Percentiles rank a stretch among this genome's conserved stretches.
phyloP scores from a whole-genome alignment of 169 alveolate species.

The Ichthyophthirius multifiliis region DNA sequence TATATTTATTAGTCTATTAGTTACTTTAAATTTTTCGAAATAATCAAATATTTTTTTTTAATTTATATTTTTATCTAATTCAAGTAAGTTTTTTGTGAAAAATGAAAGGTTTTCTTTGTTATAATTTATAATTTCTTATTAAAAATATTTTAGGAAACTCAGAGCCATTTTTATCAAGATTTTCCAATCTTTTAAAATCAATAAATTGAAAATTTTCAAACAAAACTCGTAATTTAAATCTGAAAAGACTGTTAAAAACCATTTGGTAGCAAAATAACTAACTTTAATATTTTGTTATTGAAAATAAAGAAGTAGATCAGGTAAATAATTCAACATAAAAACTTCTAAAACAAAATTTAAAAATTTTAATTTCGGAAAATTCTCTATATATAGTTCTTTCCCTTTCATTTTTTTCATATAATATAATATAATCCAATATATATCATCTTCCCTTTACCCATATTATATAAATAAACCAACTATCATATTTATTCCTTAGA shows the following conservation, averaged over 20 bases:
- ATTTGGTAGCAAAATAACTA: slow-evolving; percentile 20
- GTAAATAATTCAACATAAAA: slow-evolving; percentile 20
- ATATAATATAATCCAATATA: slow-evolving; percentile 26
- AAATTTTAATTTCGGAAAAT: slow-evolving; percentile 16
- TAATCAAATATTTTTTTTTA: background rate
- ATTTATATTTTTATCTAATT: background rate
- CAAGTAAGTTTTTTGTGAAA: background rate
- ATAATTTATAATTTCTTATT: background rate
- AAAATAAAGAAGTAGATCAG: slow-evolving; percentile 9
- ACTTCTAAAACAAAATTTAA: slow-evolving; percentile 14
- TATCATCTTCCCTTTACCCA: slow-evolving; percentile 15
- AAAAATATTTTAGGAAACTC: background rate
- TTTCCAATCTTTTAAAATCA: slow-evolving; percentile 17
- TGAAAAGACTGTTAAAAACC: slow-evolving; percentile 27
- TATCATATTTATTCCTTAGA: slow-evolving; percentile 28
- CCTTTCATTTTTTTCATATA: slow-evolving; percentile 14
- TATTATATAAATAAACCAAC: slow-evolving; percentile 11
- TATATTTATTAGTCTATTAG: background rate
- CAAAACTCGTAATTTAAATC: background rate
- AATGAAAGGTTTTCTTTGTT: background rate
- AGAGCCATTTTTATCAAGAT: slow-evolving; percentile 6
- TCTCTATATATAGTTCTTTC: slow-evolving; percentile 1
- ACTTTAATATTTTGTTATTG: slow-evolving; percentile 9
- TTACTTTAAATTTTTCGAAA: background rate
- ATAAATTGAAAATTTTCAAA: slow-evolving; percentile 16